Evolutionary conservation across 805 yeast species (phyloP), one percentile per base, ranked within the genome.

Genomic region (Kluyveromyces aestuarii): DNA sequence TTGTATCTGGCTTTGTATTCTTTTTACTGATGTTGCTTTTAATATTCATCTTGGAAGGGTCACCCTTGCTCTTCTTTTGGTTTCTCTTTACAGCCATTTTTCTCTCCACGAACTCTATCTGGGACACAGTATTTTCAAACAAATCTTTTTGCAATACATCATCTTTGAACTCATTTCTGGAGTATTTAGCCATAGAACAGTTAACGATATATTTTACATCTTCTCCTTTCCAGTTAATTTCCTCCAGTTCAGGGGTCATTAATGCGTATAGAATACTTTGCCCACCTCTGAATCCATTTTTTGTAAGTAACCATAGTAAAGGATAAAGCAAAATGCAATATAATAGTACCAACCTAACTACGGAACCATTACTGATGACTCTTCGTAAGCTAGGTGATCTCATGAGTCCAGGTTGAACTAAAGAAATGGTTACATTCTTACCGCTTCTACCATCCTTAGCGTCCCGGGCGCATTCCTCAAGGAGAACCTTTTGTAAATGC

Each of bases 361-460:
- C 56, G 0, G 87, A 72, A 1, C 98, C 97, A 68, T 86, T 75
- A 17, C 93, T 80, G 6, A 88, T 50, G 36, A 82, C 79, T 49
- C 96, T 75, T 55, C 93, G 80, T 38, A 91, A 82, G 25, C 95
- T 80, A 2, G 96, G 87, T 1, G 96, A 81, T 55, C 98, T 76
- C 84, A 87, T 86, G 36, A 90, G 57, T 1, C 99, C 99, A 0
- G 99, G 98, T 60, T 93, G 93, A 6, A 87, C 93, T 48, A 88
- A 60, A 50, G 83, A 76, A 19, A 88, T 75, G 45, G 82, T 76
- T 21, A 87, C 80, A 57, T 84, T 86, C 19, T 82, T 78, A 43
- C 79, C 79, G 2, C 58, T 53, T 37, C 61, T 49, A 16, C 58
- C 57, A 27, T 58, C 60, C 21, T 55, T 56, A 30, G 67, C 57